Base-by-base conservation (phyloP, 2,329 filamentous ascomycete genomes). In the Diaporthe amygdali region DNA sequence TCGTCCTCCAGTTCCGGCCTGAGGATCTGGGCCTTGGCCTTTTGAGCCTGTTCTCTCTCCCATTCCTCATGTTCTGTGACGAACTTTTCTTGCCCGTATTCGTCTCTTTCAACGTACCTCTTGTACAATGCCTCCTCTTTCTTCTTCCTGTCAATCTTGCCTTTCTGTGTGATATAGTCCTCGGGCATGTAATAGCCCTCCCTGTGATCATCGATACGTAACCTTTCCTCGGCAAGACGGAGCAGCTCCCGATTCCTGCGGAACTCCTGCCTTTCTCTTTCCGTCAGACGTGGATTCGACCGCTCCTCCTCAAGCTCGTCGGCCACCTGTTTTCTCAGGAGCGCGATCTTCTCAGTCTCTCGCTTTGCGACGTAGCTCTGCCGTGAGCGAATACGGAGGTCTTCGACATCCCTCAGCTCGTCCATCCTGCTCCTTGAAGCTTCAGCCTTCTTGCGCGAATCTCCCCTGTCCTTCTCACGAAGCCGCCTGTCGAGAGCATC, bases 11-110 rank as follows among this genome's bases (percentile, higher is more conserved):
- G 88, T 78, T 97, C 94, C 0, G 90, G 84, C 67, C 91, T 90
- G 75, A 90, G 88, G 71, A 97, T 94, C 79, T 97, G 95, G 1
- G 94, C 91, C 79, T 96, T 96, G 7, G 94, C 95, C 80, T 97
- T 97, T 70, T 91, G 88, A 0, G 93, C 89, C 82, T 98, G 96
- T 79, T 98, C 96, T 71, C 90, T 86, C 80, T 99, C 96, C 96
- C 96, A 99, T 78, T 97, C 94, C 73, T 99, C 95, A 74, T 97
- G 93, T 80, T 99, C 96, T 0, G 95, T 97, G 71, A 97, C 90
- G 76, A 94, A 97, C 76, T 92, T 92, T 79, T 98, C 96, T 74
- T 96, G 92, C 5, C 95, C 95, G 76, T 92, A 92, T 76, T 97
- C 94, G 76, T 97, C 95, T 72, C 90, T 89, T 74, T 98, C 95